Conservation (phyloP, 1,284 basidiomycete species). For the Cutaneotrichosporon mucoides region DNA sequence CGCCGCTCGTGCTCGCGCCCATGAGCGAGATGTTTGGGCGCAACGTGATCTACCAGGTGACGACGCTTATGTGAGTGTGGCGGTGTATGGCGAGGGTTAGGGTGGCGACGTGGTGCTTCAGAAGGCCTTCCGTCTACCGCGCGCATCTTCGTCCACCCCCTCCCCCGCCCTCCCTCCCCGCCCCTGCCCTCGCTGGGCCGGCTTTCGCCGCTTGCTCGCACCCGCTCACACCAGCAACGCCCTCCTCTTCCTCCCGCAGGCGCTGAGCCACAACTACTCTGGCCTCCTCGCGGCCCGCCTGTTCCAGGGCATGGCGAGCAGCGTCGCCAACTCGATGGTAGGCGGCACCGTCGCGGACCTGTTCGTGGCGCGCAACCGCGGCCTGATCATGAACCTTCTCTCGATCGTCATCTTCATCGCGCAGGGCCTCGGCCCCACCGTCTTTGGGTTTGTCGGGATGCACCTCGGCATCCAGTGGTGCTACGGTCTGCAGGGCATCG, state of each 20-base stretch:
- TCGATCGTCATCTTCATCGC: conserved; percentile 46
- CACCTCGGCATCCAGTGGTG: conserved; percentile 37
- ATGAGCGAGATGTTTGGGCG: conserved; percentile 42
- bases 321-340: conserved; percentile 42
- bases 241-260: conserved; percentile 46
- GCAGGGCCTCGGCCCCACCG: conserved; percentile 25
- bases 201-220: neutral
- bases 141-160: too few relatives aligned
- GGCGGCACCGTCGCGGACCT: conserved; percentile 48
- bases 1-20: conserved; percentile 44
- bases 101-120: too few relatives aligned
- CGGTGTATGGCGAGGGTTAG: neutral
- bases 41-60: conserved; percentile 40
- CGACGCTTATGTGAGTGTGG: conserved; percentile 32
- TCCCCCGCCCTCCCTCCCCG: neutral
- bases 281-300: conserved; percentile 43
- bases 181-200: neutral
- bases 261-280: conserved; percentile 33
- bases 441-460: conserved; percentile 33
- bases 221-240: conserved; percentile 11
- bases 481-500: conserved; percentile 37
- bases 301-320: conserved; percentile 38
- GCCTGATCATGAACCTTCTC: conserved; percentile 50
- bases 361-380: conserved; percentile 43
- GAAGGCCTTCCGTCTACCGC: too few relatives aligned